Evolutionary conservation across 2,329 filamentous ascomycete genomes (phyloP).

Genomic region (Alternaria infectoria): DNA sequence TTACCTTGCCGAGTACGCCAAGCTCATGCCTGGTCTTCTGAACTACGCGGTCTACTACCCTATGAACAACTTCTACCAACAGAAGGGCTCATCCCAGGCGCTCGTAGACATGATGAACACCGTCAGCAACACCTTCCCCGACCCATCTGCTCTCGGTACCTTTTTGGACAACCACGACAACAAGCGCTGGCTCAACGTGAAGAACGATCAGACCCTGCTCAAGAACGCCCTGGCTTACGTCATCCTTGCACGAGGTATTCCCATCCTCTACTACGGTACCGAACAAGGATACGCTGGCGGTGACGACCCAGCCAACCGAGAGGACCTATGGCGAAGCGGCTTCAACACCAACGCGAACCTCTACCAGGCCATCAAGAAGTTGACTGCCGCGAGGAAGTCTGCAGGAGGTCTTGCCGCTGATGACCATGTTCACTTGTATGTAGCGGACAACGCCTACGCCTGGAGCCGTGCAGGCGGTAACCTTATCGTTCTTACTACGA

Average conservation of each 20-base stretch:
- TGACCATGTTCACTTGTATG: constrained; percentile 55
- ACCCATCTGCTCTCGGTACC: constrained; percentile 45
- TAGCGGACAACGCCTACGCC: constrained; percentile 52
- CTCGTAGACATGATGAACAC: constrained; percentile 46
- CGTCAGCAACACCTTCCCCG: constrained; percentile 38
- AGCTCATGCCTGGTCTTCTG: constrained; percentile 63
- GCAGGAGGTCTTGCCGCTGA: constrained; percentile 53
- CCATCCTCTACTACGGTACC: constrained; percentile 50
- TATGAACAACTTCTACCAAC: constrained; percentile 47
- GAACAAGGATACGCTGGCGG: constrained; percentile 48
- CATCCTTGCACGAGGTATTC: constrained; percentile 47
- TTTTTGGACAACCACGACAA: constrained; percentile 52
- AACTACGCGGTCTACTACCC: constrained; percentile 63
- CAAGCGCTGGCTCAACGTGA: constrained; percentile 45
- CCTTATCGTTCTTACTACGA: constrained; percentile 56
- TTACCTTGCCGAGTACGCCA: constrained; percentile 61
- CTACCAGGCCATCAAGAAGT: constrained; percentile 37
- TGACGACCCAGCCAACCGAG: constrained; percentile 49
- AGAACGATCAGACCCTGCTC: constrained; percentile 44
- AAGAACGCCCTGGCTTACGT: constrained; percentile 50
- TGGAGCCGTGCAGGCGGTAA: constrained; percentile 55
- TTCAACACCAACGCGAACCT: constrained; percentile 42
- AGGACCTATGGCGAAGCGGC: constrained; percentile 48
- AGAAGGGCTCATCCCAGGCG: constrained; percentile 36
- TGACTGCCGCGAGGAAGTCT: constrained; percentile 36